A percentile compares a stretch with the other conserved stretches of the same genome.
phyloP scores from a whole-genome alignment of 2,329 filamentous ascomycete species.

The Penicillium glabrum region DNA sequence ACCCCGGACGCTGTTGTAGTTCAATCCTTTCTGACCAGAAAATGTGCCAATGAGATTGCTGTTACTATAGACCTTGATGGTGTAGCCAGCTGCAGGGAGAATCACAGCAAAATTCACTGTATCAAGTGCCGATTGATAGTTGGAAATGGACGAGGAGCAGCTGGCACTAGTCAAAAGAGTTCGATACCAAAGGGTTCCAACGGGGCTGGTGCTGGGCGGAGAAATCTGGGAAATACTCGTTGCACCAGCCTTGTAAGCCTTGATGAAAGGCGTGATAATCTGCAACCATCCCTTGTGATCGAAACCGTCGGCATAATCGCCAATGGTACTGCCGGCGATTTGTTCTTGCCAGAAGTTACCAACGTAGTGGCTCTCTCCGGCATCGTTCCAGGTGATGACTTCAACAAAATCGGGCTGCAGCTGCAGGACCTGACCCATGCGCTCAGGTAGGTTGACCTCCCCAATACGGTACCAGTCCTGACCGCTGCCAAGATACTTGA shows the following conservation, averaged over 20 bases:
- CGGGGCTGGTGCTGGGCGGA: constrained; percentile 13
- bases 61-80: not conserved
- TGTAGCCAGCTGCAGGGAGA: not conserved
- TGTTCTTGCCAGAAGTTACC: constrained; percentile 39
- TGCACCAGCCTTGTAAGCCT: constrained; percentile 35
- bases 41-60: not conserved
- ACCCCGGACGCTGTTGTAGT: not conserved
- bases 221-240: constrained; percentile 19
- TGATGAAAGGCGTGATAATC: constrained; percentile 37
- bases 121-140: not conserved
- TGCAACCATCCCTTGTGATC: constrained; percentile 38
- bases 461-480: constrained; percentile 33
- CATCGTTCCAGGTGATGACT: constrained; percentile 44
- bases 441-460: constrained; percentile 37
- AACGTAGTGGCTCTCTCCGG: constrained; percentile 42
- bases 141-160: not conserved
- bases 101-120: not conserved
- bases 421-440: constrained; percentile 29
- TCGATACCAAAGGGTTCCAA: constrained; percentile 32
- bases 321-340: constrained; percentile 22
- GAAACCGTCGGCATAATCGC: constrained; percentile 30
- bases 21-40: not conserved
- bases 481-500: constrained; percentile 30
- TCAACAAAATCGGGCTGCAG: constrained; percentile 41
- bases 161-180: not conserved